Base-by-base conservation (phyloP, 768 basidiomycete genomes). In the Gyrodon lividus region DNA sequence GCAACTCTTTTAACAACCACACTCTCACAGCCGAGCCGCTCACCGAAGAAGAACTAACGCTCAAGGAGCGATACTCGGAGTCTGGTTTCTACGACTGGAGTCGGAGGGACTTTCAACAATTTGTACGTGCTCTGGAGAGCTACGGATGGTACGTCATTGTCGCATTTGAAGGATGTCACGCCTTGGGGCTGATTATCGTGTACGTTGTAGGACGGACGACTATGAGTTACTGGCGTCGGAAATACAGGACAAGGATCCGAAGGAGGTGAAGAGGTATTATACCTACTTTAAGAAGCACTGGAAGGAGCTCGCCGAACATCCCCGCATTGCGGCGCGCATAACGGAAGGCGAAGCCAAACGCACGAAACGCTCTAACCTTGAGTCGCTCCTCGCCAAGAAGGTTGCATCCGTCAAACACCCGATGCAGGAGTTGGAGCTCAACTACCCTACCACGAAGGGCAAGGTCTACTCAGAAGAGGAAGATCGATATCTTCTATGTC, bases 381-480 rank as follows among this genome's bases (percentile, higher is more conserved):
- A 90, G 58, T 77, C 80, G 28, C 81, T 95, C 7, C 81, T 98
- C 26, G 74, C 83, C 46, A 80, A 83, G 63, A 98, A 98, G 68
- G 89, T 98, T 60, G 74, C 74, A 19, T 87, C 87, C 2, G 87
- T 91, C 51, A 77, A 81, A 34, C 92, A 87, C 69, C 97, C 97
- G 1, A 93, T 98, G 86, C 96, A 98, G 67, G 95, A 97, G 69
- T 84, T 99, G 43, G 90, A 96, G 70, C 83, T 98, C 46, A 89
- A 90, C 68, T 98, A 98, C 60, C 92, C 92, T 1, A 89, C 89
- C 26, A 96, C 94, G 31, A 98, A 98, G 70, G 96, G 94, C 53
- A 98, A 98, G 63, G 88, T 93, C 5, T 99, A 96, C 70, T 88
- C 82, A 22, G 97, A 99, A 57, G 97, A 98, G 64, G 97, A 98